Conservation (phyloP, 768 basidiomycete genomes). For the Chalciporus piperatus region DNA sequence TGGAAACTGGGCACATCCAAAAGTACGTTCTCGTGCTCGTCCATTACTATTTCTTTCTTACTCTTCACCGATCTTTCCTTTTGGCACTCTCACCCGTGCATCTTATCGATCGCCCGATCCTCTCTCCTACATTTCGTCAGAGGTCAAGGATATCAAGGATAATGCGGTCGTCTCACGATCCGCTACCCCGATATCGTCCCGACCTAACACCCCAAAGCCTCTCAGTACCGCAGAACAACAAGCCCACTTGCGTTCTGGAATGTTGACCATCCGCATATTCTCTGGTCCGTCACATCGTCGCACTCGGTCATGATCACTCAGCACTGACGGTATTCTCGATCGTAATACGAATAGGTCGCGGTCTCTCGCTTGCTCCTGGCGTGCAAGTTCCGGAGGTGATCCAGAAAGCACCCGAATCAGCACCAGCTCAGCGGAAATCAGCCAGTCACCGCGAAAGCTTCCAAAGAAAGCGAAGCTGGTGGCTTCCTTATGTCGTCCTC, state of each 20-base stretch:
- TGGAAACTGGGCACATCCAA: slow-evolving; percentile 50
- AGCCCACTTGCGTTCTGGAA: slow-evolving; percentile 74
- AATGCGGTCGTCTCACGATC: slow-evolving; percentile 73
- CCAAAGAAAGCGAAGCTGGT: slow-evolving; percentile 90
- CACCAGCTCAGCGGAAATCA: slow-evolving; percentile 50
- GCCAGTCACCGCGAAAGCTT: slow-evolving; percentile 85
- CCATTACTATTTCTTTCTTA: background rate
- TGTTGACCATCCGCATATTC: slow-evolving; percentile 95
- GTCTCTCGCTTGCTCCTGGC: slow-evolving; percentile 76
- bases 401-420: slow-evolving; percentile 70
- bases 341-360: slow-evolving; percentile 54
- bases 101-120: slow-evolving; percentile 5
- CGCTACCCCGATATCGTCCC: slow-evolving; percentile 76
- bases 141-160: slow-evolving; percentile 68
- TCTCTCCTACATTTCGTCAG: slow-evolving; percentile 32
- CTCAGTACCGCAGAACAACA: slow-evolving; percentile 44
- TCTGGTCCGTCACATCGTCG: slow-evolving; percentile 55
- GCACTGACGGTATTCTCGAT: background rate
- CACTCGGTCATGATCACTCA: slow-evolving; percentile 6
- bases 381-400: slow-evolving; percentile 81
- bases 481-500: slow-evolving; percentile 95
- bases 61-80: slow-evolving; percentile 24
- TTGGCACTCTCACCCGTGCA: background rate
- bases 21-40: slow-evolving; percentile 21
- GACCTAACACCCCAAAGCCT: slow-evolving; percentile 74